phyloP scores from a whole-genome alignment of 2,329 filamentous ascomycete species.

The Pyrenophora graminea region DNA sequence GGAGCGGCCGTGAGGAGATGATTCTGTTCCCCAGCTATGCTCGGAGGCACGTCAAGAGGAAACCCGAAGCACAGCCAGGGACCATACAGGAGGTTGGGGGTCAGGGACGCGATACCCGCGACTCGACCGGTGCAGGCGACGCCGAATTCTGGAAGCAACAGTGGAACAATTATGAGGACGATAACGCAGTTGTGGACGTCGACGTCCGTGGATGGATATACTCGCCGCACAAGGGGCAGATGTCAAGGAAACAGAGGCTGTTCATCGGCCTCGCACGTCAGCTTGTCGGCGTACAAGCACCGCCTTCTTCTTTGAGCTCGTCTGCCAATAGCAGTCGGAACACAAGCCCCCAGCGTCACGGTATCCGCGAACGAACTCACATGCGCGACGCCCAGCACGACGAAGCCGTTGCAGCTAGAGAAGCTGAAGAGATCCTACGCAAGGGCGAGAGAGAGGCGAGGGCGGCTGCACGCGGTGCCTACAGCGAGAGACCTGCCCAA shows the following conservation, averaged over 20 bases:
- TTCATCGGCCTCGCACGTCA: conserved; percentile 85
- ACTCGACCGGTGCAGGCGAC: conserved; percentile 59
- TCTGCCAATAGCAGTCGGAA: conserved; percentile 51
- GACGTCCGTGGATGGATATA: conserved; percentile 97
- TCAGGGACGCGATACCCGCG: conserved; percentile 48
- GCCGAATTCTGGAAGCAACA: conserved; percentile 76
- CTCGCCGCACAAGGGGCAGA: conserved; percentile 78
- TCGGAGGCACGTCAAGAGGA: conserved; percentile 66
- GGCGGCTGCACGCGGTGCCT: conserved; percentile 70
- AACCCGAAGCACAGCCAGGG: conserved; percentile 43
- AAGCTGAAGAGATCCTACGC: conserved; percentile 77
- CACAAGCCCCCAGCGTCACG: conserved; percentile 48
- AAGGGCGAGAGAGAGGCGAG: conserved; percentile 73
- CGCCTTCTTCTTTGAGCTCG: conserved; percentile 48
- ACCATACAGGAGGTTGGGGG: conserved; percentile 46
- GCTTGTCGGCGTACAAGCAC: conserved; percentile 81
- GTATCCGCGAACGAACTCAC: conserved; percentile 46
- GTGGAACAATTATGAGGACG: conserved; percentile 79
- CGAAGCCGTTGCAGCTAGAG: conserved; percentile 70
- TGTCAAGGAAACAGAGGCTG: conserved; percentile 84
- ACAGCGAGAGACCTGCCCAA: conserved; percentile 67
- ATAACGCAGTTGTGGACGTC: conserved; percentile 86
- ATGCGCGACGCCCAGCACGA: conserved; percentile 59
- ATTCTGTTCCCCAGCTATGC: conserved; percentile 94
- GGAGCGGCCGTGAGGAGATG: conserved; percentile 86